Conservation (phyloP, 345 rosid genomes). For the Lumnitzera racemosa region DNA sequence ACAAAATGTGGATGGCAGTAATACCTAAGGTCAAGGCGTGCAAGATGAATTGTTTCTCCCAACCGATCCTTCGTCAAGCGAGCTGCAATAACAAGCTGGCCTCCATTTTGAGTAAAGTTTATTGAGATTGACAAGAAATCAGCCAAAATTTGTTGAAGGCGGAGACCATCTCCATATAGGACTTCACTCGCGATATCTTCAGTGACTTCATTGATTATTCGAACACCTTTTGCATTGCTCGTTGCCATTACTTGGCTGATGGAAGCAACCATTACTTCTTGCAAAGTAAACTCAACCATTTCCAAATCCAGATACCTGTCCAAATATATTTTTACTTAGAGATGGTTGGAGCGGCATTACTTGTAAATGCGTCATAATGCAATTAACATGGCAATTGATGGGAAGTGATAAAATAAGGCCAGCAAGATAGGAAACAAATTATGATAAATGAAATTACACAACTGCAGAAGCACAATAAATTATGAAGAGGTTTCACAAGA, state of each 20-base stretch:
- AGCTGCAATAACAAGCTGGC: slow-evolving; percentile 47
- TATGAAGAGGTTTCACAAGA: no score
- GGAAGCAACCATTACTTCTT: slow-evolving; percentile 50
- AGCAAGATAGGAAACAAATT: no score
- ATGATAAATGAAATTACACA: no score
- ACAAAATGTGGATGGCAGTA: not conserved
- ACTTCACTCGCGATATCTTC: slow-evolving; percentile 47
- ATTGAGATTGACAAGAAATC: slow-evolving; percentile 62
- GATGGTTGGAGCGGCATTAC: no score
- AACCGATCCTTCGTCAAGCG: slow-evolving; percentile 55
- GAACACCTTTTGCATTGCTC: slow-evolving; percentile 53
- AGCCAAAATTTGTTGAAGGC: slow-evolving; percentile 79
- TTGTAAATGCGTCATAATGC: no score
- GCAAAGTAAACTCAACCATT: slow-evolving; percentile 65
- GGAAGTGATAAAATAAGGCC: no score
- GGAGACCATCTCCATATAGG: slow-evolving; percentile 68
- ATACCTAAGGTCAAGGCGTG: slow-evolving; percentile 66
- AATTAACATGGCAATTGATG: no score
- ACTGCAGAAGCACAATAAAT: no score
- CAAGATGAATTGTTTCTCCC: slow-evolving; percentile 69
- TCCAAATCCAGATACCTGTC: slow-evolving; percentile 66
- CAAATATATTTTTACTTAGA: not conserved
- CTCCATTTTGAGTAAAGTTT: slow-evolving; percentile 48
- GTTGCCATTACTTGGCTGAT: slow-evolving; percentile 69
- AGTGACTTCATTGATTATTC: slow-evolving; percentile 39